Base-by-base conservation (phyloP, 2,329 filamentous ascomycete genomes). In the Ophiocordyceps camponoti-saundersi region DNA sequence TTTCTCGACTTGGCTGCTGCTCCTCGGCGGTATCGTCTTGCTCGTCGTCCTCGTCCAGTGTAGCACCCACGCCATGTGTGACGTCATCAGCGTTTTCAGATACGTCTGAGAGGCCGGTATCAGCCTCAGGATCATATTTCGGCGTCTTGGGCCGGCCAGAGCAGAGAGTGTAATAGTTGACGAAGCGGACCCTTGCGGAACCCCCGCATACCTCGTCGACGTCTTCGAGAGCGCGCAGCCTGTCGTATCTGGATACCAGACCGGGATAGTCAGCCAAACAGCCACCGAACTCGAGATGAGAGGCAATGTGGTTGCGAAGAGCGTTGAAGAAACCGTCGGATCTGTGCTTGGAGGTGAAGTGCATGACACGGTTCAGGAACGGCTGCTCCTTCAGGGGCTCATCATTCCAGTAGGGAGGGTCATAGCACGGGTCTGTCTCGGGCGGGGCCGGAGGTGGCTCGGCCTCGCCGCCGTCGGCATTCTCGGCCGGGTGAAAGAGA, bases 141-240 rank as follows among this genome's bases (percentile, higher is more conserved):
- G 56, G 53, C 5, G 52, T 47, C 53, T 83, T 88, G 2, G 73
- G 71, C 49, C 77, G 71, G 3, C 88, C 88, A 11, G 82, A 82
- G 53, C 84, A 88, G n/a, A 84, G 75, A 1, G 88, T 94, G 59
- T 90, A 95, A 60, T 94, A 95, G 58, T 95, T 95, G 48, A 86
- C 71, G 56, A 95, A 95, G 16, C 87, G 74, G 12, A 92, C 75
- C 46, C 81, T 70, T 2, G 68, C 65, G 2, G 66, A 56, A 43
- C 51, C 47, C 42, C 54, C 51, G 45, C 56, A 61, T 2, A 73
- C 55, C 51, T 82, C 77, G 48, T 85, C 74, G 5, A 79, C 67
- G 56, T 85, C 80, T 58, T 94, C 87, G 11, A 94, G 65, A 2
- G 72, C 75, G 47, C 85, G 74, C 23, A 95, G 65, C 41, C 65